Evolutionary conservation across 2,329 filamentous ascomycete species (phyloP).

Genomic region (Ophiocordyceps unilateralis): DNA sequence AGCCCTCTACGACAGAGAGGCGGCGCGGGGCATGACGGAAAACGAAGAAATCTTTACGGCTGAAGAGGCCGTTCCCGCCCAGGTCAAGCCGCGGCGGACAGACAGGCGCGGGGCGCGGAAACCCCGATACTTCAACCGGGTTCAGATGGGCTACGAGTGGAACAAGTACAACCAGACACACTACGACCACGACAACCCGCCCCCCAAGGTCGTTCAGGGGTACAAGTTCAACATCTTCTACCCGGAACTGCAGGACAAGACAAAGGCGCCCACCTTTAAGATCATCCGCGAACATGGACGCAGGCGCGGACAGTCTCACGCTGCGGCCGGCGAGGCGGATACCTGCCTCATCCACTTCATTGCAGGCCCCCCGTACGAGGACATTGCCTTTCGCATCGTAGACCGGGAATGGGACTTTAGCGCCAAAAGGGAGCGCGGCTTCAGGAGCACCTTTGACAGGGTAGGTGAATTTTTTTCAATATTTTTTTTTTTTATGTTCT

Average conservation of each 20-base stretch:
- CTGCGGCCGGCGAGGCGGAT: slow-evolving; percentile 86
- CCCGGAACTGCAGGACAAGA: slow-evolving; percentile 87
- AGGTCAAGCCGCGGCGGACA: slow-evolving; percentile 58
- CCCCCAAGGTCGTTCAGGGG: slow-evolving; percentile 92
- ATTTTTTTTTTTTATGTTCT: background rate
- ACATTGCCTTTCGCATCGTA: slow-evolving; percentile 92
- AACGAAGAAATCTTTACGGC: slow-evolving; percentile 91
- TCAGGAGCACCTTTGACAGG: slow-evolving; percentile 95
- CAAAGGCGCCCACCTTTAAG: slow-evolving; percentile 85
- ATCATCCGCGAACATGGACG: slow-evolving; percentile 89
- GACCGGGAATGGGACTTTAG: slow-evolving; percentile 99
- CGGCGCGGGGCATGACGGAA: slow-evolving; percentile 76
- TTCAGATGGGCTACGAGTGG: slow-evolving; percentile 99
- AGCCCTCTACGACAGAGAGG: slow-evolving; percentile 80
- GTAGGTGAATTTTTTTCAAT: slow-evolving; percentile 23
- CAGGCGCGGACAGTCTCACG: slow-evolving; percentile 78
- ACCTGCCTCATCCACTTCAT: slow-evolving; percentile 94
- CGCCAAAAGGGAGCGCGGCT: slow-evolving; percentile 83
- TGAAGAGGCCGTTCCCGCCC: slow-evolving; percentile 55
- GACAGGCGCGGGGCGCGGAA: slow-evolving; percentile 79
- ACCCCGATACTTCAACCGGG: slow-evolving; percentile 91
- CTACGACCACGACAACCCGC: slow-evolving; percentile 96
- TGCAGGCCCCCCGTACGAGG: slow-evolving; percentile 87
- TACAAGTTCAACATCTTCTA: slow-evolving; percentile 99
- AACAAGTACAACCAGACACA: slow-evolving; percentile 99